Conservation (phyloP, 192 early-diverging fungal species). For the Rhizoclosmatium sp. region DNA sequence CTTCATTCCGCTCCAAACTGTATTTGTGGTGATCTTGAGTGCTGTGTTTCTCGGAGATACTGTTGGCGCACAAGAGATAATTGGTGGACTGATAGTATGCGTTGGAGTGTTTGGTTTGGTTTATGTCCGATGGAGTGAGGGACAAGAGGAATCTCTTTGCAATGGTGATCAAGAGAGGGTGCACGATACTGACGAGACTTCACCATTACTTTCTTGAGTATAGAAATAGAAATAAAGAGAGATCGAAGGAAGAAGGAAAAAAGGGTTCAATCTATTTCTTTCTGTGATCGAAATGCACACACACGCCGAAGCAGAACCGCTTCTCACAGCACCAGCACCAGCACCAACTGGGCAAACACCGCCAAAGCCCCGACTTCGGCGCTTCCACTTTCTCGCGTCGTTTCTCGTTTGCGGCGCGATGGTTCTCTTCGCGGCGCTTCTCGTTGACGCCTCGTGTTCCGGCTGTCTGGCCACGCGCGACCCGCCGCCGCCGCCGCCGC, state of each 20-base stretch:
- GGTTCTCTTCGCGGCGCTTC: too few relatives aligned
- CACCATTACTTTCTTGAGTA: too few relatives aligned
- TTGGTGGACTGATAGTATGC: neutral
- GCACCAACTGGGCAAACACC: neutral
- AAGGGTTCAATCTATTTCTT: too few relatives aligned
- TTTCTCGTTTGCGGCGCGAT: too few relatives aligned
- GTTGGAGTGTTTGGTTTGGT: conserved; percentile 7
- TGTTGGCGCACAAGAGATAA: neutral
- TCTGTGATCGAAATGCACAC: too few relatives aligned
- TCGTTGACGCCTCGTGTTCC: too few relatives aligned
- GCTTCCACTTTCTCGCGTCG: neutral
- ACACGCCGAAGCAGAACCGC: neutral
- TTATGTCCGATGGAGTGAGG: neutral
- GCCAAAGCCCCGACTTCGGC: neutral
- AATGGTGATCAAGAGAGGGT: neutral
- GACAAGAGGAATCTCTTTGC: neutral
- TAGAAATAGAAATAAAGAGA: too few relatives aligned
- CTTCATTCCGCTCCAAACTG: neutral
- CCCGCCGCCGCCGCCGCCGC: too few relatives aligned
- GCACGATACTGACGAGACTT: neutral
- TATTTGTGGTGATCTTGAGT: neutral
- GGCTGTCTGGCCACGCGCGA: too few relatives aligned
- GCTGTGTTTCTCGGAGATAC: neutral
- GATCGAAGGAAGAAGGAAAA: too few relatives aligned
- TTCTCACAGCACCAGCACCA: neutral